Percentiles rank a stretch among this genome's conserved stretches.
phyloP scores from a whole-genome alignment of 805 yeast species.

The Blastobotrys robertii region DNA sequence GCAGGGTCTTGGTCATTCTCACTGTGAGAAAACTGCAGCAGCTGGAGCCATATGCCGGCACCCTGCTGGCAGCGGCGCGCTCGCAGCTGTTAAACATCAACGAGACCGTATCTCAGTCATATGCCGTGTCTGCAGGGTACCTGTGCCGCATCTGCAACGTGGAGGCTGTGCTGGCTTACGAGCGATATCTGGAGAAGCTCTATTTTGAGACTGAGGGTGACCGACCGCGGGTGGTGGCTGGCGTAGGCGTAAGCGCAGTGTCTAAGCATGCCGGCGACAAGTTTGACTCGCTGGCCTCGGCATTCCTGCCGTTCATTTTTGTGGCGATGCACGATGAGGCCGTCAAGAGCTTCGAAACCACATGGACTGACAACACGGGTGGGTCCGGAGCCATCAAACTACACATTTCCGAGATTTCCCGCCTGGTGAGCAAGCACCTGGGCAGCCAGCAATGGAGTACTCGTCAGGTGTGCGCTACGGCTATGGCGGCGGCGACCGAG shows the following conservation, averaged over 20 bases:
- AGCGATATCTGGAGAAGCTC: slow-evolving; percentile 38
- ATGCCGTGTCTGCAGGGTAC: slow-evolving; percentile 74
- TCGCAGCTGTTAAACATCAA: slow-evolving; percentile 61
- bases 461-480: slow-evolving; percentile 58
- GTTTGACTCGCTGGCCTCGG: slow-evolving; percentile 50
- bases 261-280: slow-evolving; percentile 59
- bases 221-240: slow-evolving; percentile 41
- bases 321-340: slow-evolving; percentile 62
- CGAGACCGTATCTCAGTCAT: slow-evolving; percentile 62
- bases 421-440: slow-evolving; percentile 40
- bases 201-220: slow-evolving; percentile 52
- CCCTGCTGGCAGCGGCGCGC: slow-evolving; percentile 47
- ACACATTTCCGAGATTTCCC: slow-evolving; percentile 59
- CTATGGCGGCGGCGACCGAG: slow-evolving; percentile 22
- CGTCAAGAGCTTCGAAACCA: slow-evolving; percentile 44
- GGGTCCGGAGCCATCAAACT: slow-evolving; percentile 59
- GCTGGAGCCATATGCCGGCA: slow-evolving; percentile 46
- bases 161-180: slow-evolving; percentile 44
- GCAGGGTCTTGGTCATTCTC: slow-evolving; percentile 58
- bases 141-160: slow-evolving; percentile 52
- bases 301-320: slow-evolving; percentile 69
- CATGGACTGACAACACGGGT: slow-evolving; percentile 77
- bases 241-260: slow-evolving; percentile 54
- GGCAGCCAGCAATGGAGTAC: slow-evolving; percentile 50
- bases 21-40: slow-evolving; percentile 45